Base-by-base conservation (phyloP, 2,329 filamentous ascomycete species). In the Thelonectria discophora region DNA sequence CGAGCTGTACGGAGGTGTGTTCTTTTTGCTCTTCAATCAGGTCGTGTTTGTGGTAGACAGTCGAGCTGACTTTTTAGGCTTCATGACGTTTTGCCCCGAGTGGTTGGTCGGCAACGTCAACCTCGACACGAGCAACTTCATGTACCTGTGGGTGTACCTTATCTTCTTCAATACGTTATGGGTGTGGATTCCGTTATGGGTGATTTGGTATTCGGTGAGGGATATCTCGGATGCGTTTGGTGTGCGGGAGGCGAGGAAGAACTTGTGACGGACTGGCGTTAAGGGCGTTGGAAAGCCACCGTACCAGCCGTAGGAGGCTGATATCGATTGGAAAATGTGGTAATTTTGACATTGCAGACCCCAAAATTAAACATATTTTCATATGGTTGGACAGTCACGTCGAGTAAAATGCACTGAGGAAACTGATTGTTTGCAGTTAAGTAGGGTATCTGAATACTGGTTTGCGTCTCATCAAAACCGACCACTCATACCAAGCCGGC, bases 81-180 rank as follows among this genome's bases (percentile, higher is more conserved):
- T 88, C 77, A 90, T 90, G 85, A 90, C 88, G 0, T 90, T 90
- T 72, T 87, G 84, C 75, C 88, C 88, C 12, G 88, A 90, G 76
- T 90, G 88, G 88, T 77, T 90, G 12, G 85, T 82, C 2, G 83
- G 82, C 53, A 90, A 83, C 72, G 72, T 82, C 65, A 89, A 88
- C 71, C 82, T 90, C 61, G 86, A 90, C 73, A 81, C 81, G 17
- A 87, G 82, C 77, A 90, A 90, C 76, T 89, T 86, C 68, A 88
- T 90, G 86, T 88, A 88, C 69, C 77, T 84, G 65, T 90, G 87
- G 87, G 79, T 90, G 13, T 90, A 90, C 67, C 77, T 90, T 15
- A 79, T 88, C 66, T 90, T 90, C 75, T 90, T 90, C 80, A 90
- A 90, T 75, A 83, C 82, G 68, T 77, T 90, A 4, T 90, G 88